phyloP scores from a whole-genome alignment of 129 eudicot species.

The Tagetes erecta region DNA sequence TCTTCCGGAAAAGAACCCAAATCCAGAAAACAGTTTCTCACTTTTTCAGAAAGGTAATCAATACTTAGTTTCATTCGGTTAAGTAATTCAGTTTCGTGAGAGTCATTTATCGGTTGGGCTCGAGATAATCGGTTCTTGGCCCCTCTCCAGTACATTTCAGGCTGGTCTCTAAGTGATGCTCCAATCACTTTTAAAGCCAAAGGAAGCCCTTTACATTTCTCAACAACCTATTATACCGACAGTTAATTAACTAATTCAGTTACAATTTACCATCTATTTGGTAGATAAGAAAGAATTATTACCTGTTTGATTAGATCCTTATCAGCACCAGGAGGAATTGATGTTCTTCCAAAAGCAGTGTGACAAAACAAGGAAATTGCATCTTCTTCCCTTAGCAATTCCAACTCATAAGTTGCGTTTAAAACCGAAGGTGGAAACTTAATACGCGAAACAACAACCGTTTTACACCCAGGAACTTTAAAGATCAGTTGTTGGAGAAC shows the following conservation, averaged over 20 bases:
- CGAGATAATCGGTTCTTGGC: slow-evolving; percentile 68
- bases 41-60: slow-evolving; percentile 58
- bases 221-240: slow-evolving; percentile 55
- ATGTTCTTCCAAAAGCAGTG: slow-evolving; percentile 58
- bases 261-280: background rate
- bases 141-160: slow-evolving; percentile 74
- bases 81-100: slow-evolving; percentile 73
- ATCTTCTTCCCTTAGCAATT: slow-evolving; percentile 66
- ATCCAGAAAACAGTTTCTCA: slow-evolving; percentile 82
- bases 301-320: slow-evolving; percentile 69
- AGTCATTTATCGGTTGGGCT: slow-evolving; percentile 67
- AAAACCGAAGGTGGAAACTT: slow-evolving; percentile 61
- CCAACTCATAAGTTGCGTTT: slow-evolving; percentile 62
- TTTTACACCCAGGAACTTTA: slow-evolving; percentile 78
- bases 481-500: slow-evolving; percentile 67
- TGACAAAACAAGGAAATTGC: slow-evolving; percentile 73
- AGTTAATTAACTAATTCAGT: background rate
- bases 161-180: slow-evolving; percentile 75
- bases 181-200: slow-evolving; percentile 94
- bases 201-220: slow-evolving; percentile 87
- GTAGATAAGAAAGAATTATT: slow-evolving; percentile 2
- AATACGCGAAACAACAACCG: slow-evolving; percentile 71
- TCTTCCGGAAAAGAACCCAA: slow-evolving; percentile 88
- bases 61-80: slow-evolving; percentile 79
- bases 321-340: slow-evolving; percentile 53